Evolutionary conservation across 1,139 yeast species (phyloP).

Genomic region (Saccharomyces hybrid): DNA sequence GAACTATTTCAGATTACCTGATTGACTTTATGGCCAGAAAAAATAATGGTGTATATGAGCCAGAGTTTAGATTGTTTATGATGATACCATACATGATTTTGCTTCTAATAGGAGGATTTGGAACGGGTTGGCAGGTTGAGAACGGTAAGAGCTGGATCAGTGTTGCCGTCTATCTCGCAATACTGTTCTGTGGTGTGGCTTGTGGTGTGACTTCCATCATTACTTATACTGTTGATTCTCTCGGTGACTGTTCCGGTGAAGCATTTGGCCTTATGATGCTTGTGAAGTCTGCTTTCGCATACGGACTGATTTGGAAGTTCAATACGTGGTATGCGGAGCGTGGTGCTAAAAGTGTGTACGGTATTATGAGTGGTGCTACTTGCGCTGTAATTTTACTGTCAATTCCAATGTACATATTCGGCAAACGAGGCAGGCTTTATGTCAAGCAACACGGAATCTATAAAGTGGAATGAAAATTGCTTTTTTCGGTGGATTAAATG

Average conservation of each 20-base stretch:
- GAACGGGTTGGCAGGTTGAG: background rate
- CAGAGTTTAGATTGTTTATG: background rate
- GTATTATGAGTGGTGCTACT: background rate
- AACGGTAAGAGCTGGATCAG: background rate
- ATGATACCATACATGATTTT: background rate
- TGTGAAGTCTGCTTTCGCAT: background rate
- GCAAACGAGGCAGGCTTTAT: background rate
- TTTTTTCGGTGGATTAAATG: background rate
- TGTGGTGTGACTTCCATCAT: background rate
- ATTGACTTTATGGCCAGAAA: background rate
- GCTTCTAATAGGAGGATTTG: background rate
- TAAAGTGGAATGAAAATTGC: background rate
- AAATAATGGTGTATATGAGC: background rate
- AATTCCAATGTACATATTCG: background rate
- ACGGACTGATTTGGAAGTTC: background rate
- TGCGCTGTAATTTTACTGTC: background rate
- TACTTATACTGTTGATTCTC: background rate
- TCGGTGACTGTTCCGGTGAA: background rate
- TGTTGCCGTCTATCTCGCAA: background rate
- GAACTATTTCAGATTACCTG: background rate
- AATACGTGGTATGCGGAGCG: background rate
- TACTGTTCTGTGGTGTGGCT: background rate
- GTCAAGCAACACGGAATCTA: background rate
- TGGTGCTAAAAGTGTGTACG: background rate
- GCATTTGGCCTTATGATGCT: background rate